A percentile compares a stretch with the other conserved stretches of the same genome.
Conservation (phyloP, 768 basidiomycete genomes). For the Russula emetica region DNA sequence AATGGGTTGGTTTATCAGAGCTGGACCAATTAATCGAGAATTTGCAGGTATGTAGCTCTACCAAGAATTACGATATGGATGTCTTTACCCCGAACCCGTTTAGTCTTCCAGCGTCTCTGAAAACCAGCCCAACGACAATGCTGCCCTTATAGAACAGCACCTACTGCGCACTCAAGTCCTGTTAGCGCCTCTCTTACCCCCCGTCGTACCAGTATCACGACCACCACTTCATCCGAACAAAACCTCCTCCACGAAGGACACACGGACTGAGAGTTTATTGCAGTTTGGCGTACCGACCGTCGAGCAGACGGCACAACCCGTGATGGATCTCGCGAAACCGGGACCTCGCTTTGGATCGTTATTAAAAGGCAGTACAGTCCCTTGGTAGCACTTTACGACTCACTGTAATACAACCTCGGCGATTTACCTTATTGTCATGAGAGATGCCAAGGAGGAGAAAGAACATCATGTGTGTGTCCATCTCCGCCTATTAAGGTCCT, state of each 20-base stretch:
- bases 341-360: constrained; percentile 72
- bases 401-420: constrained; percentile 1
- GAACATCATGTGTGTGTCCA: neutral
- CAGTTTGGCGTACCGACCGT: constrained; percentile 49
- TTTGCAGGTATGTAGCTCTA: constrained; percentile 16
- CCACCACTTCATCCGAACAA: constrained; percentile 14
- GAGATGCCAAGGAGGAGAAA: neutral
- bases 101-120: constrained; percentile 1
- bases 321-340: constrained; percentile 63
- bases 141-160: constrained; percentile 36
- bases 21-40: constrained; percentile 16
- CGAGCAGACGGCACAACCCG: constrained; percentile 54
- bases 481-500: too few relatives aligned
- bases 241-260: constrained; percentile 29
- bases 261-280: constrained; percentile 44
- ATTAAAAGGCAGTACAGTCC: constrained; percentile 48
- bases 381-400: constrained; percentile 27
- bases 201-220: constrained; percentile 20
- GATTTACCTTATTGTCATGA: neutral
- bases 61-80: neutral
- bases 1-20: constrained; percentile 13
- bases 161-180: constrained; percentile 58
- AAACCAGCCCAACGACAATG: constrained; percentile 11
- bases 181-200: constrained; percentile 54
- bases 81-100: neutral